Conservation (phyloP, 1,139 yeast genomes). For the Blastobotrys elegans region DNA sequence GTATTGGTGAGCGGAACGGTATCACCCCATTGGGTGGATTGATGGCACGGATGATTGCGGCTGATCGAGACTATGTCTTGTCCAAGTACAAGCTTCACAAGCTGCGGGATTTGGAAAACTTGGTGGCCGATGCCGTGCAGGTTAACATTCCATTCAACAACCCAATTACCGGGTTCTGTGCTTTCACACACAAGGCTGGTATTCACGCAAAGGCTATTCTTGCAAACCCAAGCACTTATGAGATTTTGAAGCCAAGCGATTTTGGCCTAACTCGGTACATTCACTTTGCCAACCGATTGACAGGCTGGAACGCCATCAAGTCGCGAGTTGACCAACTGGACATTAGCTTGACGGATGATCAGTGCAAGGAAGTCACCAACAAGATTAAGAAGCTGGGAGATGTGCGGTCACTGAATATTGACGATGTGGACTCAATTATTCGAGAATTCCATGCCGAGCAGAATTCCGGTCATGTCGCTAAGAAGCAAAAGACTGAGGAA, state of each 20-base stretch:
- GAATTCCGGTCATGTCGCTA: constrained; percentile 24
- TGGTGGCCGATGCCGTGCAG: constrained; percentile 96
- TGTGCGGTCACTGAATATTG: constrained; percentile 88
- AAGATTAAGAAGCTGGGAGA: constrained; percentile 95
- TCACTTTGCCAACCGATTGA: constrained; percentile 94
- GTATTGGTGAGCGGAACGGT: constrained; percentile 99
- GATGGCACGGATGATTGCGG: constrained; percentile 99
- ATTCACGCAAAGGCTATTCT: constrained; percentile 98
- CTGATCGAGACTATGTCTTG: constrained; percentile 93
- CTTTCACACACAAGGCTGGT: constrained; percentile 99
- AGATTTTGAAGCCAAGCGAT: constrained; percentile 89
- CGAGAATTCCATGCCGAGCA: constrained; percentile 80
- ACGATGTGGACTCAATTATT: constrained; percentile 95
- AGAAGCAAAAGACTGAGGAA: constrained; percentile 28
- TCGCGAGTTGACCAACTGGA: constrained; percentile 97
- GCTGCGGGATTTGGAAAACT: constrained; percentile 89
- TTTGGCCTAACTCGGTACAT: constrained; percentile 94
- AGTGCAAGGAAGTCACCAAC: constrained; percentile 88
- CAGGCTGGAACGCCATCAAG: constrained; percentile 99
- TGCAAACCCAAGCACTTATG: constrained; percentile 97
- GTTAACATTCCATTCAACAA: constrained; percentile 97
- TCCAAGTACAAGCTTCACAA: constrained; percentile 94
- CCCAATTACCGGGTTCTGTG: constrained; percentile 99
- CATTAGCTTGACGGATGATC: constrained; percentile 83
- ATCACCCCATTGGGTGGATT: constrained; percentile 96